Conservation (phyloP, 2,329 filamentous ascomycete genomes). For the Hymenoscyphus fructigenus region DNA sequence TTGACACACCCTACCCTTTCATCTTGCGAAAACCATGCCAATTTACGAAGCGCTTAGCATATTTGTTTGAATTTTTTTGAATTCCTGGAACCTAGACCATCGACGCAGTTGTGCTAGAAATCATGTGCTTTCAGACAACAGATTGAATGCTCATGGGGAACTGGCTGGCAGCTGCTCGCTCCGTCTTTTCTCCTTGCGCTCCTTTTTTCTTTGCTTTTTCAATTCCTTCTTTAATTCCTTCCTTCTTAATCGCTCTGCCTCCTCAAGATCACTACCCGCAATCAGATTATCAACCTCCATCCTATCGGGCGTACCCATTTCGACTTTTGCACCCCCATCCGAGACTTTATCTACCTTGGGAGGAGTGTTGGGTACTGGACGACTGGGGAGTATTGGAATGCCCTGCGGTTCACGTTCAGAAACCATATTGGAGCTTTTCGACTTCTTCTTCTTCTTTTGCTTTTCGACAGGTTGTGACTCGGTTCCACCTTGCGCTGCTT, state of each 20-base stretch:
- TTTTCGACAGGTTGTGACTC: neutral
- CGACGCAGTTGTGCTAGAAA: neutral
- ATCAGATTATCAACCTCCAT: neutral
- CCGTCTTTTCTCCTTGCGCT: constrained; percentile 27
- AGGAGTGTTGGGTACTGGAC: neutral
- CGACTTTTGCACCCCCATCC: neutral
- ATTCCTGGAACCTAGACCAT: neutral
- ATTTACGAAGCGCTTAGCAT: too few species aligned
- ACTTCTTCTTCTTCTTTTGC: constrained; percentile 6
- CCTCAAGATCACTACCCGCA: neutral
- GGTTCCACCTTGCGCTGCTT: neutral
- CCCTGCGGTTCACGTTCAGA: neutral
- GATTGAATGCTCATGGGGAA: neutral
- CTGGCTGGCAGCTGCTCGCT: constrained; percentile 8
- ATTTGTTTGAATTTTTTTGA: too few species aligned
- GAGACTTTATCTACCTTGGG: neutral
- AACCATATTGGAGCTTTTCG: neutral
- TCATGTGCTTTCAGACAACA: neutral
- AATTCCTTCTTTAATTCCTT: constrained; percentile 14
- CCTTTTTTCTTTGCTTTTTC: constrained; percentile 21
- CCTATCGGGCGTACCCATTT: neutral
- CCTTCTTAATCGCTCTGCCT: constrained; percentile 9
- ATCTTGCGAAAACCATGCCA: too few species aligned
- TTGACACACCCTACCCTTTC: too few species aligned
- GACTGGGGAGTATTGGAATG: constrained; percentile 4